These are phyloP conservation scores for Loxodes magnus DNA, from an alignment of 73 alveolate genomes.

Conservation along the genomic window DNA sequence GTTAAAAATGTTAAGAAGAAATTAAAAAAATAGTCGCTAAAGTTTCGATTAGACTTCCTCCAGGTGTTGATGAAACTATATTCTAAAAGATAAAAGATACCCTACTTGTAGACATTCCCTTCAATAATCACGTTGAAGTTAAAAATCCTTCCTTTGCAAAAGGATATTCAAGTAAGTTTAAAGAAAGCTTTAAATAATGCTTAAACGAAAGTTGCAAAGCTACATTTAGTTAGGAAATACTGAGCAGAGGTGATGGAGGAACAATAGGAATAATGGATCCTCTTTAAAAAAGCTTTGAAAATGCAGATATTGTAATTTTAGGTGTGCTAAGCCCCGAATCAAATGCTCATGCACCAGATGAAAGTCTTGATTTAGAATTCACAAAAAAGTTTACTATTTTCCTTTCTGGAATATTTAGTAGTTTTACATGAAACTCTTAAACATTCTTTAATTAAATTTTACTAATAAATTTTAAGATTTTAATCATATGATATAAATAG, in stretches of 20 bases:
- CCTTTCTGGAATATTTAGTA: constrained; percentile 4
- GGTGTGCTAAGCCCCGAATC: constrained; percentile 90
- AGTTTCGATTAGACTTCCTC: constrained; percentile 77
- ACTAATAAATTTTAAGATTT: too few relatives aligned
- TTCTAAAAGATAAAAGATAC: constrained; percentile 37
- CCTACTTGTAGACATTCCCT: constrained; percentile 55
- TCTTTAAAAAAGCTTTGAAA: constrained; percentile 51
- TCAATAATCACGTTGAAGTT: constrained; percentile 36
- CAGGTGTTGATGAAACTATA: constrained; percentile 57
- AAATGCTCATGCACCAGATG: constrained; percentile 82
- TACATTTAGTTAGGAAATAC: constrained; percentile 18
- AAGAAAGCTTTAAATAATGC: constrained; percentile 10
- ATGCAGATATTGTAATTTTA: constrained; percentile 66
- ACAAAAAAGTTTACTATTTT: constrained; percentile 49
- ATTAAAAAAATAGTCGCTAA: too few relatives aligned
- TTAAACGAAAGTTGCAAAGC: constrained; percentile 11
- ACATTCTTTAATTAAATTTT: too few relatives aligned
- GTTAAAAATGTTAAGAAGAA: too few relatives aligned
- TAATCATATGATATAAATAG: too few relatives aligned
- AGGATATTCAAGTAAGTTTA: constrained; percentile 21
- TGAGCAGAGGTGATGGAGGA: constrained; percentile 37
- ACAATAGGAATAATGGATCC: constrained; percentile 34
- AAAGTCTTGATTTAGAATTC: constrained; percentile 51
- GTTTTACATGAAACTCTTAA: too few relatives aligned
- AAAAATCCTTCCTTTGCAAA: constrained; percentile 18